phyloP scores from a whole-genome alignment of 2,329 filamentous ascomycete species.

The Ambrosiella beaveri region DNA sequence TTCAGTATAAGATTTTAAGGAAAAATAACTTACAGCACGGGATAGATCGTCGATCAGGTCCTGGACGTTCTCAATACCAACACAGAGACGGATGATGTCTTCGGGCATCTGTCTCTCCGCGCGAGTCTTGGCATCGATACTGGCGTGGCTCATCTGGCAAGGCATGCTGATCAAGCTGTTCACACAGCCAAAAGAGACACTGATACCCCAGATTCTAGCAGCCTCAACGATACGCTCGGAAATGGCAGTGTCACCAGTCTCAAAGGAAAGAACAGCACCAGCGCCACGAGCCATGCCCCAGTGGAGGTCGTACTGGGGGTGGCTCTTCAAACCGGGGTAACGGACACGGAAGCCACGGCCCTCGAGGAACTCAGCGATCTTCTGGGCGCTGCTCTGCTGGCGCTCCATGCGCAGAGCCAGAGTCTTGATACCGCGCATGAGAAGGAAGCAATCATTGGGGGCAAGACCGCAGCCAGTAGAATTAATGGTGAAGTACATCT shows the following conservation, averaged over 20 bases:
- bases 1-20: neutral
- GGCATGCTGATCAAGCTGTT: slow-evolving; percentile 99
- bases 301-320: slow-evolving; percentile 92
- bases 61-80: slow-evolving; percentile 84
- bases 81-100: slow-evolving; percentile 86
- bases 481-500: slow-evolving; percentile 94
- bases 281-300: slow-evolving; percentile 89
- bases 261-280: slow-evolving; percentile 87
- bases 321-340: slow-evolving; percentile 83
- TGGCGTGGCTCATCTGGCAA: slow-evolving; percentile 98
- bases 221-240: slow-evolving; percentile 91
- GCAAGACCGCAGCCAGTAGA: slow-evolving; percentile 84
- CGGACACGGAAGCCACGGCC: slow-evolving; percentile 81
- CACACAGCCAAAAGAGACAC: slow-evolving; percentile 93
- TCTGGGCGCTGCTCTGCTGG: slow-evolving; percentile 82
- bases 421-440: slow-evolving; percentile 92
- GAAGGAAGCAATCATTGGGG: slow-evolving; percentile 88
- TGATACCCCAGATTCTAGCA: slow-evolving; percentile 82
- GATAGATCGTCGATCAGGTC: slow-evolving; percentile 88
- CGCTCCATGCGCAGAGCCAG: slow-evolving; percentile 97
- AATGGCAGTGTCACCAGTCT: slow-evolving; percentile 70
- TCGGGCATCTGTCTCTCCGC: slow-evolving; percentile 83
- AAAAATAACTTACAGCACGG: slow-evolving; percentile 55
- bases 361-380: slow-evolving; percentile 85
- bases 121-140: slow-evolving; percentile 88